Evolutionary conservation across 1,139 yeast species (phyloP).

Genomic region (Geotrichum aggregatum): DNA sequence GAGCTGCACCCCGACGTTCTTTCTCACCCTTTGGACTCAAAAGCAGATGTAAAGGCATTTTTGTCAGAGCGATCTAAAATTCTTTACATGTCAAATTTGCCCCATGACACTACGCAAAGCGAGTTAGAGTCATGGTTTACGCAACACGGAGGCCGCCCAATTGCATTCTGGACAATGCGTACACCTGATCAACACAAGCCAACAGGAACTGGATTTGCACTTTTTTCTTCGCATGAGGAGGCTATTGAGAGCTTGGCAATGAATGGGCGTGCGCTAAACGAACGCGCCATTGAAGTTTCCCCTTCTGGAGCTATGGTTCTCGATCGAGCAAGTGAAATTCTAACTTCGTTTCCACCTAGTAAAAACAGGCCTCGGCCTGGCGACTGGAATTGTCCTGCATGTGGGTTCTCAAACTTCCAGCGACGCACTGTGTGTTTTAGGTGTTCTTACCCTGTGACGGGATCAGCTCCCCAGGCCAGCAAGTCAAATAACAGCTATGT

Average conservation of each 20-base stretch:
- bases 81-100: slow-evolving; percentile 71
- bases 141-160: slow-evolving; percentile 78
- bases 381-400: slow-evolving; percentile 95
- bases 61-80: slow-evolving; percentile 70
- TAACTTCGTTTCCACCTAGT: slow-evolving; percentile 80
- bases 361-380: slow-evolving; percentile 94
- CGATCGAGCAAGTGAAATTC: slow-evolving; percentile 74
- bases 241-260: slow-evolving; percentile 71
- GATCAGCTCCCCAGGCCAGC: slow-evolving; percentile 44
- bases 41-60: slow-evolving; percentile 66
- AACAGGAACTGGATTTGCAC: slow-evolving; percentile 72
- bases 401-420: slow-evolving; percentile 93
- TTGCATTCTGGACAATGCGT: slow-evolving; percentile 85
- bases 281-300: slow-evolving; percentile 74
- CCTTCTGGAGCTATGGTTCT: slow-evolving; percentile 76
- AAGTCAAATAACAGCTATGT: background rate
- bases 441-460: slow-evolving; percentile 75
- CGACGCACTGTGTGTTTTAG: slow-evolving; percentile 92
- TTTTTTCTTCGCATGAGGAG: slow-evolving; percentile 79
- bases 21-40: slow-evolving; percentile 69
- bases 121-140: slow-evolving; percentile 91
- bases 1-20: slow-evolving; percentile 55
- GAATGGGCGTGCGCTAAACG: slow-evolving; percentile 76
- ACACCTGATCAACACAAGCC: slow-evolving; percentile 49
- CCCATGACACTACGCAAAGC: slow-evolving; percentile 81